These are phyloP conservation scores for Erysimum cheiranthoides DNA, from an alignment of 345 rosid species.

Conservation along the genomic window DNA sequence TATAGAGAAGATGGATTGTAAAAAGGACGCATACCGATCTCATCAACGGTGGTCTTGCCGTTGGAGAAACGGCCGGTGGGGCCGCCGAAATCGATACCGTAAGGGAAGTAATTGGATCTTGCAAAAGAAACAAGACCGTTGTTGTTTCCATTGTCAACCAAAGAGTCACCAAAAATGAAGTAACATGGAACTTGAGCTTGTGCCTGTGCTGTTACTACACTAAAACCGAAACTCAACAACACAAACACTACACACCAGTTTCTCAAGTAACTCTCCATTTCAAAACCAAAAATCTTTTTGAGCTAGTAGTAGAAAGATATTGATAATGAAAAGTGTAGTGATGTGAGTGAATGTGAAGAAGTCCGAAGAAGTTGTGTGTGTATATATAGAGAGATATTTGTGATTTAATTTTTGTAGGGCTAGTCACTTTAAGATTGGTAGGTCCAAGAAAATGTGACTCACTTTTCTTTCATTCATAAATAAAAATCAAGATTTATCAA, in stretches of 20 bases:
- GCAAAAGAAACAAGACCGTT: slow-evolving; percentile 74
- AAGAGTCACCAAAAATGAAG: slow-evolving; percentile 91
- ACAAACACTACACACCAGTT: slow-evolving; percentile 39
- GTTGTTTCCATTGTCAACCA: slow-evolving; percentile 93
- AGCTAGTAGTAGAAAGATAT: slow-evolving; percentile 14
- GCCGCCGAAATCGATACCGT: slow-evolving; percentile 84
- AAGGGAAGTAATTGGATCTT: slow-evolving; percentile 77
- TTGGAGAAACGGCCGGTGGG: slow-evolving; percentile 89
- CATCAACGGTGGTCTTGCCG: slow-evolving; percentile 84
- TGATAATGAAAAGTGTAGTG: slow-evolving; percentile 30
- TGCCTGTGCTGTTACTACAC: slow-evolving; percentile 36
- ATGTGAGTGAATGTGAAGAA: slow-evolving; percentile 30
- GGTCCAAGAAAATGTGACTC: slow-evolving; percentile 18
- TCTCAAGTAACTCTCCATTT: slow-evolving; percentile 42
- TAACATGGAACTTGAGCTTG: slow-evolving; percentile 71
- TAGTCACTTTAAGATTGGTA: slow-evolving; percentile 33
- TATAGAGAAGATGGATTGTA: background rate
- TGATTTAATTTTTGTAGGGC: slow-evolving; percentile 27
- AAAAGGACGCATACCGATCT: slow-evolving; percentile 52
- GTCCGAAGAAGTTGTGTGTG: slow-evolving; percentile 17
- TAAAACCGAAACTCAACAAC: slow-evolving; percentile 38
- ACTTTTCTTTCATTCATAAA: background rate
- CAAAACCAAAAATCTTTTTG: slow-evolving; percentile 5
- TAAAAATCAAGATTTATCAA: slow-evolving; percentile 17
- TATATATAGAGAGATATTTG: slow-evolving; percentile 35